phyloP scores from a whole-genome alignment of 805 yeast species.

The Kodamaea leandrae region DNA sequence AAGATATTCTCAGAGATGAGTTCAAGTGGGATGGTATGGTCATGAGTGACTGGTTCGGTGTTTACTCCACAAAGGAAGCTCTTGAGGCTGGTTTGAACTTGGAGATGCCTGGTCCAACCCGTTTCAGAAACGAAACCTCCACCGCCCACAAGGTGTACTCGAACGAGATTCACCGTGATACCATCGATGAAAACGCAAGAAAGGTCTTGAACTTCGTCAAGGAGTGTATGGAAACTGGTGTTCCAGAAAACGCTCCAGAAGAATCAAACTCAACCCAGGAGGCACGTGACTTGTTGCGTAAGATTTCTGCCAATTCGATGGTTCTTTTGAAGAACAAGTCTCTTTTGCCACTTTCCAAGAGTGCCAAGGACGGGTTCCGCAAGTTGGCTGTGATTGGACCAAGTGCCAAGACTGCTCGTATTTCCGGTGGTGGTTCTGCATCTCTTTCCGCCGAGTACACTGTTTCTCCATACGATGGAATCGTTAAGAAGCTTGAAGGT shows the following conservation, averaged over 20 bases:
- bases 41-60: constrained; percentile 68
- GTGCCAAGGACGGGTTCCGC: background rate
- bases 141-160: constrained; percentile 42
- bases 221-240: constrained; percentile 38
- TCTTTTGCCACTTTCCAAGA: constrained; percentile 44
- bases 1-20: constrained; percentile 49
- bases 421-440: constrained; percentile 66
- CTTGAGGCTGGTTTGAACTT: constrained; percentile 57
- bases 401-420: constrained; percentile 48
- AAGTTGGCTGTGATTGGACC: constrained; percentile 57
- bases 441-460: constrained; percentile 47
- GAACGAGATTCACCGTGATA: constrained; percentile 39
- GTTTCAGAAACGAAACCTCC: constrained; percentile 41
- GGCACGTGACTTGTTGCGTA: constrained; percentile 12
- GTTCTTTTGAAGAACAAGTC: constrained; percentile 57
- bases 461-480: constrained; percentile 49
- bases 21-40: constrained; percentile 56
- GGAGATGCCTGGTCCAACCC: constrained; percentile 66
- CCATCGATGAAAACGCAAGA: constrained; percentile 48
- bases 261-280: constrained; percentile 41
- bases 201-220: constrained; percentile 48
- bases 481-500: constrained; percentile 28
- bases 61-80: constrained; percentile 45
- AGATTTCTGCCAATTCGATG: constrained; percentile 44
- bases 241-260: constrained; percentile 38